Evolutionary conservation across 345 rosid genomes (phyloP).

Genomic region (Bruguiera parviflora): DNA sequence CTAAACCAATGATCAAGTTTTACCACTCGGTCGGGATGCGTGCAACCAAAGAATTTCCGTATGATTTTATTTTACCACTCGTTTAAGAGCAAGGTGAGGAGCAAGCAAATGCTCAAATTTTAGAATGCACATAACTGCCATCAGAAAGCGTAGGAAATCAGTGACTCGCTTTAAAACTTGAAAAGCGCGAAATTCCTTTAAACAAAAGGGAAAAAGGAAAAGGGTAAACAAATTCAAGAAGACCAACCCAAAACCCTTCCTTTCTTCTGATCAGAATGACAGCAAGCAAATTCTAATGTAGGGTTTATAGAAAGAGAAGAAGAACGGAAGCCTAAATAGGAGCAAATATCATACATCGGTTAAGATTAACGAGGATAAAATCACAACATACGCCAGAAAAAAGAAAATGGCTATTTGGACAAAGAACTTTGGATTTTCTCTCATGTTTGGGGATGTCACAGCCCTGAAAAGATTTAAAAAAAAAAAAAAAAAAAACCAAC

Average conservation of each 20-base stretch:
- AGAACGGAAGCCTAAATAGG: neutral
- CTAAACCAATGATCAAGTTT: no score
- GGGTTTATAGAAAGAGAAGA: neutral
- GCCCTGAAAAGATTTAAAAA: slow-evolving; percentile 45
- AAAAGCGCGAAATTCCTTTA: no score
- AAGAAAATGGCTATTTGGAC: slow-evolving; percentile 83
- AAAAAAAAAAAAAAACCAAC: slow-evolving; percentile 16
- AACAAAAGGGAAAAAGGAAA: no score
- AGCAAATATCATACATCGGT: slow-evolving; percentile 58
- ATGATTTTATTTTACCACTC: no score
- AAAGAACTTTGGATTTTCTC: slow-evolving; percentile 90
- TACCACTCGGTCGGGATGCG: no score
- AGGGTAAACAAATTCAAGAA: neutral
- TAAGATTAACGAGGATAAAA: slow-evolving; percentile 89
- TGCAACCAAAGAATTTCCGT: no score
- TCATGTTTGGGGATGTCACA: slow-evolving; percentile 97
- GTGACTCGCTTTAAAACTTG: no score
- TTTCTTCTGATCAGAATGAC: slow-evolving; percentile 16
- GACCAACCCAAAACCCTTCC: neutral
- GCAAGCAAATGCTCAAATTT: no score
- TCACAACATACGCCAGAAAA: slow-evolving; percentile 89
- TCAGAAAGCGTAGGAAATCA: no score
- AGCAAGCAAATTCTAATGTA: slow-evolving; percentile 8
- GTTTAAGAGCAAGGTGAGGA: no score
- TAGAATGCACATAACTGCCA: no score